phyloP scores from a whole-genome alignment of 345 rosid genomes.

The Excoecaria cochinchinensis region DNA sequence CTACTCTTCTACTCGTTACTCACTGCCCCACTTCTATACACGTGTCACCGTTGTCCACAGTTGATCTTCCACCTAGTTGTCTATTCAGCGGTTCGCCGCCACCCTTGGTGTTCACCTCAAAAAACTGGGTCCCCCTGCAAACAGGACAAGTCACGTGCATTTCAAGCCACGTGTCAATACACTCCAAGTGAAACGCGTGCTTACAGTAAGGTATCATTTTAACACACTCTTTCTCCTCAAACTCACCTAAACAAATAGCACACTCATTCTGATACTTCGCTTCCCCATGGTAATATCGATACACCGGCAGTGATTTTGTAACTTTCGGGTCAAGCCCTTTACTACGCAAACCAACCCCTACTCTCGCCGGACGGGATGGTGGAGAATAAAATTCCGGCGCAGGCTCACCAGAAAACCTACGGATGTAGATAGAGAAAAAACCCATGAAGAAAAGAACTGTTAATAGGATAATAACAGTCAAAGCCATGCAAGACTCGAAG shows the following conservation, averaged over 20 bases:
- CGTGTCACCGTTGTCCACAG: conserved; percentile 19
- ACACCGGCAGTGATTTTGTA: conserved; percentile 45
- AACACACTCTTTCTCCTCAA: conserved; percentile 44
- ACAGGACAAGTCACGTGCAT: conserved; percentile 53
- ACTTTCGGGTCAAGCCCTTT: conserved; percentile 43
- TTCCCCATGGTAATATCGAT: conserved; percentile 33
- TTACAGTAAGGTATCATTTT: conserved; percentile 46
- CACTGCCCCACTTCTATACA: conserved; percentile 7
- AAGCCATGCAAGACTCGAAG: conserved; percentile 44
- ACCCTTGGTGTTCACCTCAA: conserved; percentile 3
- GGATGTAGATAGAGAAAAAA: conserved; percentile 57
- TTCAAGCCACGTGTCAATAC: conserved; percentile 56
- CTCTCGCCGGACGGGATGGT: neutral
- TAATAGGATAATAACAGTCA: conserved; percentile 48
- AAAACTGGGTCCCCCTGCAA: conserved; percentile 50
- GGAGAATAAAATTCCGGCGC: conserved; percentile 10
- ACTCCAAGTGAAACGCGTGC: conserved; percentile 55
- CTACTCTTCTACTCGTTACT: conserved; percentile 20
- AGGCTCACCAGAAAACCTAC: conserved; percentile 32
- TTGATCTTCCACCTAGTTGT: conserved; percentile 12
- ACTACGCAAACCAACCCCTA: neutral
- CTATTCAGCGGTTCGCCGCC: neutral
- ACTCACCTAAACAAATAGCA: conserved; percentile 59
- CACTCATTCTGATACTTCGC: conserved; percentile 50
- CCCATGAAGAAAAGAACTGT: conserved; percentile 55